Evolutionary conservation across 352 stramenopile species (phyloP), one percentile per base, ranked within the genome.

Genomic region (Globisporangium paroecandrum): DNA sequence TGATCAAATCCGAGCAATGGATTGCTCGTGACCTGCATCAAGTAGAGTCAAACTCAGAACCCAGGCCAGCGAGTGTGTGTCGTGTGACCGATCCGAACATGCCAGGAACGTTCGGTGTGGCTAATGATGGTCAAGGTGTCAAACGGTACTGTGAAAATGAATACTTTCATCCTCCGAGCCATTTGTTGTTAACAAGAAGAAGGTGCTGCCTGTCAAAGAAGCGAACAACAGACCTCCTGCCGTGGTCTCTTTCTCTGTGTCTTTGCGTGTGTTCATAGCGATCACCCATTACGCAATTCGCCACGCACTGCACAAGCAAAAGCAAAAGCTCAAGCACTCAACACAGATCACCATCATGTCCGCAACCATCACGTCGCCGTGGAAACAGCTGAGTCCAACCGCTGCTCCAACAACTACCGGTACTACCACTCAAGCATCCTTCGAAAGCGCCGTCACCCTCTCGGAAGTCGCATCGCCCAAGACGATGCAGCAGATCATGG

Each of bases 401-500:
- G 8, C 58, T 47, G 7, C 15, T 54, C 12, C 38, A 20, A 9
- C 22, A 20, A 3, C 38, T 22, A 1, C 24, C 6, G 22, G 41
- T 15, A 36, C 56, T 18, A 22, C 9, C 6, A 18, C 46, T 27
- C 9, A 32, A 32, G 29, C n/a, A 27, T 55, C 47, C 47, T 27
- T 27, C 7, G n/a, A 55, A 46, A 61, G 20, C 29, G 15, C 7
- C 15, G 9, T 10, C 18, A 3, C 54, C 15, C n/a, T 59, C 25
- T 41, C 54, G 15, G 2, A 36, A 61, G 55, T 25, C 55, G 38
- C 55, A 22, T 47, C 55, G 4, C 55, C 29, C 13, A 34, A 36
- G 13, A 86, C 64, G 32, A 70, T 89, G 34, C 82, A 87, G 73
- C 77, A 90, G 59, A 87, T 90, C 66, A 82, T 89, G 74, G 82